Percentiles rank a stretch among this genome's conserved stretches.
Evolutionary conservation across 495 filamentous ascomycete species (phyloP).

Genomic region (Penicillium manginii): DNA sequence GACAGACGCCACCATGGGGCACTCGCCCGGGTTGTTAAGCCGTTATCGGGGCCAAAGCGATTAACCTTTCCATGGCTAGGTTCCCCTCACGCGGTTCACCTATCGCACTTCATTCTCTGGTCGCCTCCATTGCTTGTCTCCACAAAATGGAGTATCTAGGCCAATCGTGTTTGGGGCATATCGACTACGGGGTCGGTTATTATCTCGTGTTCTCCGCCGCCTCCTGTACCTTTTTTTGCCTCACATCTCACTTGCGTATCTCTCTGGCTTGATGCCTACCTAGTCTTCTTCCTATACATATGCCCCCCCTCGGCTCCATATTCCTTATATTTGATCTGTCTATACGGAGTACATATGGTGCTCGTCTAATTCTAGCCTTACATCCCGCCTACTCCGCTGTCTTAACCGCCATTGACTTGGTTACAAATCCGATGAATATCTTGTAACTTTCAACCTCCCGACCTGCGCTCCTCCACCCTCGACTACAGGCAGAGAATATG

Average conservation of each 20-base stretch:
- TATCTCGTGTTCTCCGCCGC: constrained; percentile 7
- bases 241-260: neutral
- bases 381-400: neutral
- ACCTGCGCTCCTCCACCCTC: neutral
- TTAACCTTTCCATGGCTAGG: constrained; percentile 11
- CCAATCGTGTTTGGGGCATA: constrained; percentile 9
- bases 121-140: neutral
- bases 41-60: constrained; percentile 7
- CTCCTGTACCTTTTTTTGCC: constrained; percentile 3
- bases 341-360: neutral
- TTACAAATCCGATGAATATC: constrained; percentile 1
- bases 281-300: constrained; percentile 4
- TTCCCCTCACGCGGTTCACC: constrained; percentile 8
- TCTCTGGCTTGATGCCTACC: neutral
- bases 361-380: neutral
- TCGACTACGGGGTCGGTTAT: constrained; percentile 6
- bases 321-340: neutral
- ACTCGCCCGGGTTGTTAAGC: neutral
- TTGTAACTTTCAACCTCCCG: constrained; percentile 11
- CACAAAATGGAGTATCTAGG: neutral
- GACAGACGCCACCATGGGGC: neutral
- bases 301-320: neutral
- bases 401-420: neutral
- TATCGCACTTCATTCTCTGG: neutral
- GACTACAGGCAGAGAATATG: constrained; percentile 21